Conservation (phyloP, 225 moss, liverwort and hornwort species). For the Neckera pumila region DNA sequence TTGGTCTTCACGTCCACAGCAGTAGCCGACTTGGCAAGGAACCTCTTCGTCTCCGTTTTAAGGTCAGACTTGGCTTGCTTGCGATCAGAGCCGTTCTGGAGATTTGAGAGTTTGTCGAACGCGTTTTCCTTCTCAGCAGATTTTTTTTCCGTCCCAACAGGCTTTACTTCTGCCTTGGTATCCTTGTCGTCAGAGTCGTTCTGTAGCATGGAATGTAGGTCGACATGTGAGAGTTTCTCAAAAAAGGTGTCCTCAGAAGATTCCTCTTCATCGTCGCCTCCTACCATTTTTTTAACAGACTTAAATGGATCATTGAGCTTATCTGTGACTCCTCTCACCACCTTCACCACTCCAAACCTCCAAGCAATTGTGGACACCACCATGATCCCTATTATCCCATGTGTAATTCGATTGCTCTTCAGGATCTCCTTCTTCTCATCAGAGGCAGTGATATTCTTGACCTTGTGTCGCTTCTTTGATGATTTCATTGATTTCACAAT, state of each 20-base stretch:
- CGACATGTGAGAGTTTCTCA: conserved; percentile 6
- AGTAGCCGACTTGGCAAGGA: not conserved
- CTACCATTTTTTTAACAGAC: conserved; percentile 15
- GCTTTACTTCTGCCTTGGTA: not conserved
- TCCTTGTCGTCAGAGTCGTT: not conserved
- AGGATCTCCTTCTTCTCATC: conserved; percentile 1
- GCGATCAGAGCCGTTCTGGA: not conserved
- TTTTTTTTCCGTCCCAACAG: not conserved
- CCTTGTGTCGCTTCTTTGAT: not conserved
- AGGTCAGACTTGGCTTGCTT: not conserved
- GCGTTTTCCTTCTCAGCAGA: not conserved
- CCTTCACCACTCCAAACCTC: conserved; percentile 28
- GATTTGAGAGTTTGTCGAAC: not conserved
- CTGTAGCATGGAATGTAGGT: conserved; percentile 14
- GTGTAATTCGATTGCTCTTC: conserved; percentile 25
- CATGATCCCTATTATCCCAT: conserved; percentile 45
- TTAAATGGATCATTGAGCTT: conserved; percentile 27
- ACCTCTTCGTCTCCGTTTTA: not conserved
- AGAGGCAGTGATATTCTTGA: not conserved
- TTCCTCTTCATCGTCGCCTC: conserved; percentile 4
- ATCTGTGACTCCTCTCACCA: not conserved
- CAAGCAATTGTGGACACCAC: conserved; percentile 30
- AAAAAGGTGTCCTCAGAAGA: not conserved
- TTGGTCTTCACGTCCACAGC: conserved; percentile 9
- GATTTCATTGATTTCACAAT: conserved; percentile 12